phyloP scores from a whole-genome alignment of 345 rosid genomes.

The Turnera subulata region DNA sequence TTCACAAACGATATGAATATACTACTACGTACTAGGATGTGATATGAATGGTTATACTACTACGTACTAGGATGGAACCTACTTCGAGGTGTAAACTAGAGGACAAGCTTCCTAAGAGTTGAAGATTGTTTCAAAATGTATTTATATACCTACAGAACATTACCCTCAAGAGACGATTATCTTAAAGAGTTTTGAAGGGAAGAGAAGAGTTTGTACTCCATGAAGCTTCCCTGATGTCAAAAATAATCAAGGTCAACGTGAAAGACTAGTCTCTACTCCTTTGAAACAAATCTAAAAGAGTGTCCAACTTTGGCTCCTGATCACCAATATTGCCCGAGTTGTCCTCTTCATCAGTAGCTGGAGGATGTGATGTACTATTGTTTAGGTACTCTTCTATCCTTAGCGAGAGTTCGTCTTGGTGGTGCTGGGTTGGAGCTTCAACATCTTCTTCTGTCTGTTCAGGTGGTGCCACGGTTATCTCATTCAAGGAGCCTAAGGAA shows the following conservation, averaged over 20 bases:
- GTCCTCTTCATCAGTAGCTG: slow-evolving; percentile 39
- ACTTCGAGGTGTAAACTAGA: no score
- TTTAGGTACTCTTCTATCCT: slow-evolving; percentile 57
- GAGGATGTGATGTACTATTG: slow-evolving; percentile 30
- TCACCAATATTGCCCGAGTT: slow-evolving; percentile 22
- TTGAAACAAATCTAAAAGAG: slow-evolving; percentile 56
- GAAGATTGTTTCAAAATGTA: no score
- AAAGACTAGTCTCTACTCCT: slow-evolving; percentile 26
- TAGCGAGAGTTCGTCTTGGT: slow-evolving; percentile 29
- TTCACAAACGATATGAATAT: no score
- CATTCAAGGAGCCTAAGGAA: slow-evolving; percentile 62
- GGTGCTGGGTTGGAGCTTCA: slow-evolving; percentile 24
- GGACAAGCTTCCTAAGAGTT: no score
- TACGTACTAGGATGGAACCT: no score
- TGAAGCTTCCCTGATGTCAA: background rate
- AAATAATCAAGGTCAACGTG: background rate
- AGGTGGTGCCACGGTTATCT: slow-evolving; percentile 34
- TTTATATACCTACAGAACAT: no score
- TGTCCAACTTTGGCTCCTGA: slow-evolving; percentile 39
- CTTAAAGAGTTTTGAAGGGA: no score
- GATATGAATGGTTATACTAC: no score
- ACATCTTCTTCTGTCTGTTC: slow-evolving; percentile 52
- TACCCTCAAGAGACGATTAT: no score
- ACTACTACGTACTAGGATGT: no score
- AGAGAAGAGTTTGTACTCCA: background rate